Conservation (phyloP, 352 stramenopile species). For the Globisporangium orthogonon region DNA sequence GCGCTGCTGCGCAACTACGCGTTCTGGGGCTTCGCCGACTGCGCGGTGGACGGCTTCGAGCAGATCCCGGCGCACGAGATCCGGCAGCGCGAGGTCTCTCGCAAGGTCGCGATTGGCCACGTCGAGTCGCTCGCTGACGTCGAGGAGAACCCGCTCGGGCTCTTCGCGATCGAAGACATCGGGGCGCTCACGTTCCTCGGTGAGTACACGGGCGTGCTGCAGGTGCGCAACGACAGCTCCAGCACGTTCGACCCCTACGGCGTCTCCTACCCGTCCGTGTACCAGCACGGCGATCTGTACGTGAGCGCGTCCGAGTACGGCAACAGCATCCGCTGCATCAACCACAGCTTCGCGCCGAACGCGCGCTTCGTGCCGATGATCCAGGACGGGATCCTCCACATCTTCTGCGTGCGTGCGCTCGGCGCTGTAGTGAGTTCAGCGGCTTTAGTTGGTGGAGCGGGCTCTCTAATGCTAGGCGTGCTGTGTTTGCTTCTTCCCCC, state of each 20-base stretch:
- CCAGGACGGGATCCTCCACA: constrained; percentile 54
- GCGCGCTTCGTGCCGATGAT: constrained; percentile 63
- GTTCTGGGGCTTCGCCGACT: constrained; percentile 70
- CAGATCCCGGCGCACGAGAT: constrained; percentile 22
- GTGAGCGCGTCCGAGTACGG: constrained; percentile 65
- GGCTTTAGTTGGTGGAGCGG: too few relatives aligned
- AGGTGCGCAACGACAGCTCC: constrained; percentile 32
- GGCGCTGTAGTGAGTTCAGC: background rate
- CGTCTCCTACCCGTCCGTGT: constrained; percentile 65
- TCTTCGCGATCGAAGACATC: constrained; percentile 58
- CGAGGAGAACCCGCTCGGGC: constrained; percentile 43
- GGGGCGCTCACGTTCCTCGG: constrained; percentile 37
- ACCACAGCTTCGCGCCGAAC: constrained; percentile 60
- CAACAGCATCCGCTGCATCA: constrained; percentile 76
- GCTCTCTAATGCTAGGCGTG: background rate
- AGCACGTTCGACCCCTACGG: constrained; percentile 58
- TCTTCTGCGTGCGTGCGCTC: constrained; percentile 58
- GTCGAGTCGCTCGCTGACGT: constrained; percentile 35
- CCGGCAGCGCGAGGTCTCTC: constrained; percentile 27
- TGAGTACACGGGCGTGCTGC: constrained; percentile 64
- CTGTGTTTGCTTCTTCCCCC: constrained; percentile 9
- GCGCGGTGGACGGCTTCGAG: constrained; percentile 38
- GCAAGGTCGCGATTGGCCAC: constrained; percentile 48
- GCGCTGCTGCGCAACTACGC: constrained; percentile 66
- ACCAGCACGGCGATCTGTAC: constrained; percentile 55